Evolutionary conservation across 805 yeast species (phyloP), one percentile per base, ranked within the genome.

Genomic region (Candida maltosa): DNA sequence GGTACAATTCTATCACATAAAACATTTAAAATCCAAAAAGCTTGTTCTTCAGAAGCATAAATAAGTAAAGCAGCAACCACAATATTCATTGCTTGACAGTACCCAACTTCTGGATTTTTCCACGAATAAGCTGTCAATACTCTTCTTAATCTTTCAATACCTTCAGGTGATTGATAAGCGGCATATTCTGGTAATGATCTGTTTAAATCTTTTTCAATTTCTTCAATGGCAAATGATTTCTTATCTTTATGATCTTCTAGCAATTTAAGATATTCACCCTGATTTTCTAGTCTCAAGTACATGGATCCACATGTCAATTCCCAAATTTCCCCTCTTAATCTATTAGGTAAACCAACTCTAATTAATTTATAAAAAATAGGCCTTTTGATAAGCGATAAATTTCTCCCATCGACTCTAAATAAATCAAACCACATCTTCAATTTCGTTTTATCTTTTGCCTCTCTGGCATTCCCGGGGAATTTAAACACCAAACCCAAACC

Each of bases 61-160:
- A 83, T 83, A 33, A 85, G 61, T 35, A 85, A 57, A 0, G 87
- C 89, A 2, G 95, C 95, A 2, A 77, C 79, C 6, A 85, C 88
- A 34, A 93, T 93, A 55, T 93, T 93, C 98, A 94, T 93, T 1
- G 97, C 98, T 59, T 93, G 98, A 56, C 99, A 93, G 58, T 93
- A 93, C 0, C 99, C 99, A 17, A 93, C 87, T 27, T 91, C 96
- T 0, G 96, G 96, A 55, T 89, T 88, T 45, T 84, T 86, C 97
- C 97, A 93, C 0, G 96, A 86, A 52, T 89, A 93, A 0, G 96
- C 96, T 0, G 94, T 83, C 39, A 93, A 70, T 0, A 93, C 97
- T 41, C 95, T 73, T 42, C 98, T 72, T 31, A 93, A 70, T 36
- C 96, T 69, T 32, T 70, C 75, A 29, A 93, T 89, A 5, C 99